phyloP scores from a whole-genome alignment of 495 filamentous ascomycete genomes.

The Hamigera avellanea region DNA sequence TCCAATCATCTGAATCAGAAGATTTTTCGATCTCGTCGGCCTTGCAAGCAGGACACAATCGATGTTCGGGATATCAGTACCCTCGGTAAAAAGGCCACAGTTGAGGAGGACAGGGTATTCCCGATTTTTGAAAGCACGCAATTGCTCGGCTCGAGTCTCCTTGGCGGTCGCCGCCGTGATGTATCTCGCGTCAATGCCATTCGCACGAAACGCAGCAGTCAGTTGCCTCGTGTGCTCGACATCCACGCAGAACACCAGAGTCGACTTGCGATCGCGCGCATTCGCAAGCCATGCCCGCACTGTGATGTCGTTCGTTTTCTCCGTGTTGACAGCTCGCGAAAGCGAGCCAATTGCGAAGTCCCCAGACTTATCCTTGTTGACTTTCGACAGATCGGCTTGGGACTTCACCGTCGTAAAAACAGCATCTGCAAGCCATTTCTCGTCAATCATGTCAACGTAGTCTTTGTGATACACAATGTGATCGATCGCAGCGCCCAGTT shows the following conservation, averaged over 20 bases:
- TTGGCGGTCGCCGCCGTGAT: constrained; percentile 70
- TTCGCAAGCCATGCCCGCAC: constrained; percentile 75
- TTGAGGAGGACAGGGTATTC: constrained; percentile 86
- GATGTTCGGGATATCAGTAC: constrained; percentile 94
- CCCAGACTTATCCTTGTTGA: constrained; percentile 51
- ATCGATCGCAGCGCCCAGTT: constrained; percentile 78
- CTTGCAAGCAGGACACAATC: constrained; percentile 85
- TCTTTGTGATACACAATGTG: constrained; percentile 97
- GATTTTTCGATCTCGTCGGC: constrained; percentile 79
- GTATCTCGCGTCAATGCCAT: constrained; percentile 72
- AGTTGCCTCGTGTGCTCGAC: constrained; percentile 64
- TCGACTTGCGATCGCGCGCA: constrained; percentile 64
- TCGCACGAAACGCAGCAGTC: constrained; percentile 59
- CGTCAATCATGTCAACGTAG: constrained; percentile 91
- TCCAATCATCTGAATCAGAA: constrained; percentile 96
- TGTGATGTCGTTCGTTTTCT: constrained; percentile 64
- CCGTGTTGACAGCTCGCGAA: constrained; percentile 69
- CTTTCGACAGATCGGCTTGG: constrained; percentile 59
- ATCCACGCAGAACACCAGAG: constrained; percentile 88
- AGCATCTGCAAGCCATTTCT: constrained; percentile 73
- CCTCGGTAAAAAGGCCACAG: constrained; percentile 94
- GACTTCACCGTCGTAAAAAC: constrained; percentile 88
- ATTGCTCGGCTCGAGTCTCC: constrained; percentile 46
- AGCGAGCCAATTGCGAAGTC: constrained; percentile 71
- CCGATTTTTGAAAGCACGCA: constrained; percentile 63